Percentiles rank a stretch among this genome's conserved stretches.
Conservation (phyloP, 1,284 basidiomycete genomes). For the Inonotus obliquus region DNA sequence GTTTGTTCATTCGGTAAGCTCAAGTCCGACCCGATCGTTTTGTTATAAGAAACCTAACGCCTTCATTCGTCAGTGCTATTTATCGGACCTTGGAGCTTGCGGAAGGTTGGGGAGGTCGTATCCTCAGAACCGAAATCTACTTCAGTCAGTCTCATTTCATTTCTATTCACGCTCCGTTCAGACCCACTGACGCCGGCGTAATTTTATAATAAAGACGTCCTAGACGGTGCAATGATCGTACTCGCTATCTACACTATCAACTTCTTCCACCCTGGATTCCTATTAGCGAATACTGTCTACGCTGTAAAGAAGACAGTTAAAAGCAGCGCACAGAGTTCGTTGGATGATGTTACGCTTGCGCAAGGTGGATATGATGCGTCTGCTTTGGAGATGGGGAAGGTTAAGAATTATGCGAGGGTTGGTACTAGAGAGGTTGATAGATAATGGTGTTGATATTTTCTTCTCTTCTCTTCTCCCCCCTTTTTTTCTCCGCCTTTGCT, state of each 20-base stretch:
- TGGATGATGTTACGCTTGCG: not conserved
- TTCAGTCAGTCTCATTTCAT: slow-evolving; percentile 30
- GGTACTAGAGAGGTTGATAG: not conserved
- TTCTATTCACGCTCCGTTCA: not conserved
- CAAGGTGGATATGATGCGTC: not conserved
- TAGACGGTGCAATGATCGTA: slow-evolving; percentile 31
- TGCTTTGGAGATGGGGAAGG: not conserved
- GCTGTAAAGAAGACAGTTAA: not conserved
- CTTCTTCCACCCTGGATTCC: slow-evolving; percentile 25
- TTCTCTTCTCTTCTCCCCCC: not conserved
- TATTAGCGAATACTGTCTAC: not conserved
- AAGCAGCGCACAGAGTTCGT: not conserved
- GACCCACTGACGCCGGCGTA: not conserved
- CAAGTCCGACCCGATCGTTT: not conserved
- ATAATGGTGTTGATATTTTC: not conserved
- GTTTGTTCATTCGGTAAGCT: slow-evolving; percentile 36
- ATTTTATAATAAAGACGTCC: slow-evolving; percentile 24
- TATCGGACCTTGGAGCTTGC: slow-evolving; percentile 37
- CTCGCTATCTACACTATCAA: slow-evolving; percentile 28
- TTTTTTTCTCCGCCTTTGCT: not conserved
- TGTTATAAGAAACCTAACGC: not conserved
- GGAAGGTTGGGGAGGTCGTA: slow-evolving; percentile 34
- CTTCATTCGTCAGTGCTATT: slow-evolving; percentile 26
- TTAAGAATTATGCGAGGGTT: not conserved
- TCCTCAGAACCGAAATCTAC: slow-evolving; percentile 33